A percentile compares a stretch with the other conserved stretches of the same genome.
phyloP scores from a whole-genome alignment of 495 filamentous ascomycete genomes.

The Articulospora tetracladia region DNA sequence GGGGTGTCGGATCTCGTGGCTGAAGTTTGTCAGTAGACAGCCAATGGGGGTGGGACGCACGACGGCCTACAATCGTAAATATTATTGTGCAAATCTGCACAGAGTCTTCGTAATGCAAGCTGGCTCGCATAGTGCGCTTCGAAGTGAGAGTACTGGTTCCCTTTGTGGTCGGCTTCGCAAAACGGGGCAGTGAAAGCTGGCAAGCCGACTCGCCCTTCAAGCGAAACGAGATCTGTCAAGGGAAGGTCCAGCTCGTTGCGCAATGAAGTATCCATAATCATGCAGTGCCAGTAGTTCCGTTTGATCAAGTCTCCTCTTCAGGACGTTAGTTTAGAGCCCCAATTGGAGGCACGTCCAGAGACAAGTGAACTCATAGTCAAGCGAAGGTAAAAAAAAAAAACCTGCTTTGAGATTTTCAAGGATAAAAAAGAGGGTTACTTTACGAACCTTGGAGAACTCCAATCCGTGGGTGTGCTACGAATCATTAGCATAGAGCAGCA shows the following conservation, averaged over 20 bases:
- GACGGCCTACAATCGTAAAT: slow-evolving; percentile 42
- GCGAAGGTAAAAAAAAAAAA: not conserved
- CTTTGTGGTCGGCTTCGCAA: slow-evolving; percentile 41
- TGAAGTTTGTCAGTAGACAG: not conserved
- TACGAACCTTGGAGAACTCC: slow-evolving; percentile 33
- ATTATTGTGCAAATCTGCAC: slow-evolving; percentile 43
- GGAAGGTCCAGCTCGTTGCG: slow-evolving; percentile 54
- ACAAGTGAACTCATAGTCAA: not conserved
- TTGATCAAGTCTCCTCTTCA: slow-evolving; percentile 45
- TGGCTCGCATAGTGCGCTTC: slow-evolving; percentile 55
- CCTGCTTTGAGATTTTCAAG: not conserved
- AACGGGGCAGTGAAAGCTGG: slow-evolving; percentile 44
- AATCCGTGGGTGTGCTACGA: slow-evolving; percentile 41
- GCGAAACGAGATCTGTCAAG: slow-evolving; percentile 44
- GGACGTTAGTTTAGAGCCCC: not conserved
- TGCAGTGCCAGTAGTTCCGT: slow-evolving; percentile 55
- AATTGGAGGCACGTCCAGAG: not conserved
- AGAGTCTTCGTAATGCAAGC: slow-evolving; percentile 50
- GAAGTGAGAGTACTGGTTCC: slow-evolving; percentile 46
- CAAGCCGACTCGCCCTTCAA: slow-evolving; percentile 46
- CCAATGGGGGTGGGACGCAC: not conserved
- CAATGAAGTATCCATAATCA: slow-evolving; percentile 51
- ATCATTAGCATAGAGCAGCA: slow-evolving; percentile 1
- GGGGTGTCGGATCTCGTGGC: slow-evolving; percentile 14
- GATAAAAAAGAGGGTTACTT: not conserved